These are phyloP conservation scores for Dillenia suffruticosa DNA, from an alignment of 164 flowering plant genomes.

Conservation along the genomic window DNA sequence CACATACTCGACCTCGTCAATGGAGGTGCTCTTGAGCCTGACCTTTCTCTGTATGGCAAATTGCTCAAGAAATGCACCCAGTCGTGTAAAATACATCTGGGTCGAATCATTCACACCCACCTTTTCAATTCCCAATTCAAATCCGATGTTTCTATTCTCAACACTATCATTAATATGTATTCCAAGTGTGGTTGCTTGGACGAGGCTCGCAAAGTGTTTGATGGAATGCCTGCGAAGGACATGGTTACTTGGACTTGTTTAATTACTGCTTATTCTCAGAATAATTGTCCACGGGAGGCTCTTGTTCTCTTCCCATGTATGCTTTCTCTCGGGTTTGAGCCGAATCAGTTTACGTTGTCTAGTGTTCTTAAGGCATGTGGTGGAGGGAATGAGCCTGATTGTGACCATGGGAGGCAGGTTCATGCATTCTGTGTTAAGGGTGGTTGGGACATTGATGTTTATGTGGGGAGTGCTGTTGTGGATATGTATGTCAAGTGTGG, in stretches of 20 bases:
- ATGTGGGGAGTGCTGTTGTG: slow-evolving; percentile 57
- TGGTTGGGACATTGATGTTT: slow-evolving; percentile 45
- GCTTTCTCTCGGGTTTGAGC: slow-evolving; percentile 40
- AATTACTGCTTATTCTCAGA: slow-evolving; percentile 57
- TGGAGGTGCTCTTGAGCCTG: slow-evolving; percentile 32
- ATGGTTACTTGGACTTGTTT: slow-evolving; percentile 61
- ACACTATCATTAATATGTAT: slow-evolving; percentile 53
- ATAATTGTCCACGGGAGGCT: slow-evolving; percentile 40
- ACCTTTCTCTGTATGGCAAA: slow-evolving; percentile 30
- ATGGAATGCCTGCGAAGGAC: slow-evolving; percentile 46
- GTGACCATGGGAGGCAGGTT: slow-evolving; percentile 36
- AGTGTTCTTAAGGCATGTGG: slow-evolving; percentile 60
- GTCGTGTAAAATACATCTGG: slow-evolving; percentile 36
- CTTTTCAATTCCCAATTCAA: slow-evolving; percentile 33
- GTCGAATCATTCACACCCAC: slow-evolving; percentile 46
- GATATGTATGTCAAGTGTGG: slow-evolving; percentile 66
- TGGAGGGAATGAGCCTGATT: slow-evolving; percentile 5
- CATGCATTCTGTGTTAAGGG: slow-evolving; percentile 46
- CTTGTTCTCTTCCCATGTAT: slow-evolving; percentile 41
- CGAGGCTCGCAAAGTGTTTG: slow-evolving; percentile 48
- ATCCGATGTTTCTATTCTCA: slow-evolving; percentile 27
- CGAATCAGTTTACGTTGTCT: slow-evolving; percentile 61
- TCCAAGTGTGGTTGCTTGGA: slow-evolving; percentile 46
- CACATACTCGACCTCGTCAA: slow-evolving; percentile 54
- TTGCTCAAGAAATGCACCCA: slow-evolving; percentile 51